phyloP scores from a whole-genome alignment of 75 land plant genomes.

The Cryptomeria japonica region DNA sequence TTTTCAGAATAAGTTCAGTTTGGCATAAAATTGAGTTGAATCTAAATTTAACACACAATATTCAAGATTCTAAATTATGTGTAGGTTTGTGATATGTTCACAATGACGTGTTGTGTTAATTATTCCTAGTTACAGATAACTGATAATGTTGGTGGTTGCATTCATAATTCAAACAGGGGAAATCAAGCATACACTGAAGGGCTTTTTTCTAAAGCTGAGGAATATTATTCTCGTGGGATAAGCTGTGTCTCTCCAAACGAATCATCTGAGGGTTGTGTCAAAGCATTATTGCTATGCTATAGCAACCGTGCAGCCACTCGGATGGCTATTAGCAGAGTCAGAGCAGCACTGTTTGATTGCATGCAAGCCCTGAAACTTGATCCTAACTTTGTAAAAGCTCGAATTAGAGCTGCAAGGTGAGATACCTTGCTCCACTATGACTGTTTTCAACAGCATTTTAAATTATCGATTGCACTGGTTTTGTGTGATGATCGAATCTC shows the following conservation, averaged over 20 bases:
- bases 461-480: background rate
- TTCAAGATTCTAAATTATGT: background rate
- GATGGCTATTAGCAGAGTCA: conserved; percentile 55
- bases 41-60: no score
- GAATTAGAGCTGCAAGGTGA: conserved; percentile 43
- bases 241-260: conserved; percentile 47
- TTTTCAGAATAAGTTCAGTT: background rate
- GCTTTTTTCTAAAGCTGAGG: conserved; percentile 52
- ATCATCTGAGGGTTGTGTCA: conserved; percentile 40
- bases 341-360: conserved; percentile 52
- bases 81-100: background rate
- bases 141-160: conserved; percentile 2
- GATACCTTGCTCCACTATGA: background rate
- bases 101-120: background rate
- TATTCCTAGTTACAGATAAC: background rate
- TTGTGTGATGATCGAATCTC: background rate
- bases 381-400: conserved; percentile 42
- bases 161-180: conserved; percentile 23
- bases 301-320: conserved; percentile 55
- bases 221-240: conserved; percentile 44
- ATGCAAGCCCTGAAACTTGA: conserved; percentile 47
- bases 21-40: background rate
- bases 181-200: conserved; percentile 54
- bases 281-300: conserved; percentile 53
- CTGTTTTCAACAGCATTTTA: background rate